These are phyloP conservation scores for Pythium dissotocum DNA, from an alignment of 352 stramenopile species.

Conservation along the genomic window DNA sequence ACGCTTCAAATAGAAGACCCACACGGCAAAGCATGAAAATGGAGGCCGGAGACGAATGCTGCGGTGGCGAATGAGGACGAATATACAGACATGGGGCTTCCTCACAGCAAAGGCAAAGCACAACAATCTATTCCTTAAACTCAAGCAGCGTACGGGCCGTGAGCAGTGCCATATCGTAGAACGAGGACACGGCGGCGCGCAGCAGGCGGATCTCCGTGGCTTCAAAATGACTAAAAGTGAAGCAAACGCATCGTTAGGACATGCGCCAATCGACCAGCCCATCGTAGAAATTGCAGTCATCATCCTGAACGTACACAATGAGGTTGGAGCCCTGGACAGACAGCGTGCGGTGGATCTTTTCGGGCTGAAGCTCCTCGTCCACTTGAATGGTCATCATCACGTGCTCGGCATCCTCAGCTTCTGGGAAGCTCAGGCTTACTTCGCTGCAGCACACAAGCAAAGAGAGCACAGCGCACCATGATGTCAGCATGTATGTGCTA, in stretches of 20 bases:
- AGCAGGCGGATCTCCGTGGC: constrained; percentile 83
- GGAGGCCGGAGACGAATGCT: not conserved
- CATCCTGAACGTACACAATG: constrained; percentile 53
- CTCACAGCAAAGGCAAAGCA: not conserved
- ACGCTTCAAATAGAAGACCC: not conserved
- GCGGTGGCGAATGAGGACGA: not conserved
- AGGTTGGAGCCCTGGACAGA: constrained; percentile 61
- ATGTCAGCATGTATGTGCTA: not conserved
- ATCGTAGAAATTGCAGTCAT: not conserved
- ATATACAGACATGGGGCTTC: not conserved
- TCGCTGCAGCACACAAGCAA: constrained; percentile 35
- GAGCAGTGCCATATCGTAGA: constrained; percentile 86
- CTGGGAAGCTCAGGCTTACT: constrained; percentile 65
- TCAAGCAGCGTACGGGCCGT: constrained; percentile 76
- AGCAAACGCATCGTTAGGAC: not conserved
- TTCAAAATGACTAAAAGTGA: constrained; percentile 60
- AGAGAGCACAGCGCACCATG: not conserved
- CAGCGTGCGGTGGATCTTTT: constrained; percentile 82
- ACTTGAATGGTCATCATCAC: constrained; percentile 83
- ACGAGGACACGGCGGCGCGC: constrained; percentile 82
- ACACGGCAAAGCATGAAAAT: not conserved
- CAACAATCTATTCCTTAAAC: constrained; percentile 69
- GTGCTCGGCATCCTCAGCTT: constrained; percentile 62
- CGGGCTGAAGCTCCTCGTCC: constrained; percentile 84
- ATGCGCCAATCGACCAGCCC: not conserved